Evolutionary conservation across 495 filamentous ascomycete genomes (phyloP).

Genomic region (Cudoniella acicularis): DNA sequence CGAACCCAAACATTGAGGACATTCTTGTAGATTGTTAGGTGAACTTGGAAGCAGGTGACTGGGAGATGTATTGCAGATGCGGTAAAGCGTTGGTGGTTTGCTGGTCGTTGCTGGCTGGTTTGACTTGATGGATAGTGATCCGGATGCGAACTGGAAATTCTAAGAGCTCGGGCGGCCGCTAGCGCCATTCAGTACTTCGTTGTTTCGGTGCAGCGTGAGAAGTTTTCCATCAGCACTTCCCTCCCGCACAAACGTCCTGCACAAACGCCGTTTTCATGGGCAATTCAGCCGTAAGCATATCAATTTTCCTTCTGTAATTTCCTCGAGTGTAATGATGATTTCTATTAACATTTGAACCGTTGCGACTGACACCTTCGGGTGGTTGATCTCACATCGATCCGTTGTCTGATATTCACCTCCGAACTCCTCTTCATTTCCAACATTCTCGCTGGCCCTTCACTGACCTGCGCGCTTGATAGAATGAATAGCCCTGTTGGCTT

Average conservation of each 20-base stretch:
- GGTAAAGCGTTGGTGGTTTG: no score
- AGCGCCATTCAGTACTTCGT: not conserved
- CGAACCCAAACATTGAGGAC: conserved; percentile 87
- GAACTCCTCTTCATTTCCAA: conserved; percentile 7
- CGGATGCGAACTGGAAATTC: conserved; percentile 2
- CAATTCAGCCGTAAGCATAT: conserved; percentile 1
- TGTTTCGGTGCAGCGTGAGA: no score
- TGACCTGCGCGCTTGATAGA: conserved; percentile 11
- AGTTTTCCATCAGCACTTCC: no score
- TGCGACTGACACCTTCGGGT: conserved; percentile 78
- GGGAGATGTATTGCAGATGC: no score
- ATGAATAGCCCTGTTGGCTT: conserved; percentile 37
- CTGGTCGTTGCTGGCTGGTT: not conserved
- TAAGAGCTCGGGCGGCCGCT: conserved; percentile 19
- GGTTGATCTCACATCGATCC: conserved; percentile 56
- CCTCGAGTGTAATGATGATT: conserved; percentile 39
- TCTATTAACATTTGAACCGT: conserved; percentile 72
- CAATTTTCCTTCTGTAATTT: not conserved
- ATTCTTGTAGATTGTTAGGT: conserved; percentile 62
- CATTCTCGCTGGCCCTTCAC: conserved; percentile 20
- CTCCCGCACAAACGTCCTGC: no score
- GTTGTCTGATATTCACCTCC: conserved; percentile 34
- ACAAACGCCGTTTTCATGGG: no score
- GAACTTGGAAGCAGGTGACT: no score
- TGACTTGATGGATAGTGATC: not conserved